Evolutionary conservation across 2,329 filamentous ascomycete species (phyloP), one percentile per base, ranked within the genome.

Genomic region (Claviceps sp.): DNA sequence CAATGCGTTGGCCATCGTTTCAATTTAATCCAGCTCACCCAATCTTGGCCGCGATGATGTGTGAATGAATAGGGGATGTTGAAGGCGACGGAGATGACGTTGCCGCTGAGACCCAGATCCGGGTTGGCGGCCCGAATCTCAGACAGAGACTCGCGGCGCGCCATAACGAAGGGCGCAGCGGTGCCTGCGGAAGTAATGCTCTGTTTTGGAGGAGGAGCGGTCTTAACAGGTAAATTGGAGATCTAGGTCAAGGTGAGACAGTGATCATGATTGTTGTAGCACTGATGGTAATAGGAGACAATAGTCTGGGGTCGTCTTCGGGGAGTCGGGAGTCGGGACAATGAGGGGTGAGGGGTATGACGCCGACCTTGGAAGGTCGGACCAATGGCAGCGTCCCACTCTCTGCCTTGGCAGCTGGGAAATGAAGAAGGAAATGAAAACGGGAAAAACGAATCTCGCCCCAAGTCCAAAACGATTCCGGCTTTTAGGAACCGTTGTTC

Each of bases 61-160:
- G 75, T 74, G 52, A 83, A 64, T 34, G 76, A 71, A 60, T 83
- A 73, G 26, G 80, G 79, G 55, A 81, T 77, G 54, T 76, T 82
- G 59, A 83, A 83, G 17, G 79, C 82, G 20, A 76, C 79, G 2
- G 80, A 83, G 57, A 84, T 82, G 58, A 83, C 76, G 63, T 79
- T 82, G n/a, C 80, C 80, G 55, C 73, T 82, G 49, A 84, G 68
- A 34, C 71, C 68, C 45, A 83, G 64, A 54, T 78, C 73, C 8
- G 79, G 79, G 57, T 79, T 76, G 51, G 72, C 73, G 52, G 73
- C 70, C 59, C 74, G 72, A 55, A 80, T 73, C 50, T 82, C 77
- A 26, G 72, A 68, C 50, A 82, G 64, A 38, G 77, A 78, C 58
- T 79, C 71, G 52, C 69, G 69, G 47, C 66, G 68, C 53, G 70